Evolutionary conservation across 1,139 yeast genomes (phyloP).

Genomic region (Yamadazyma sp.): DNA sequence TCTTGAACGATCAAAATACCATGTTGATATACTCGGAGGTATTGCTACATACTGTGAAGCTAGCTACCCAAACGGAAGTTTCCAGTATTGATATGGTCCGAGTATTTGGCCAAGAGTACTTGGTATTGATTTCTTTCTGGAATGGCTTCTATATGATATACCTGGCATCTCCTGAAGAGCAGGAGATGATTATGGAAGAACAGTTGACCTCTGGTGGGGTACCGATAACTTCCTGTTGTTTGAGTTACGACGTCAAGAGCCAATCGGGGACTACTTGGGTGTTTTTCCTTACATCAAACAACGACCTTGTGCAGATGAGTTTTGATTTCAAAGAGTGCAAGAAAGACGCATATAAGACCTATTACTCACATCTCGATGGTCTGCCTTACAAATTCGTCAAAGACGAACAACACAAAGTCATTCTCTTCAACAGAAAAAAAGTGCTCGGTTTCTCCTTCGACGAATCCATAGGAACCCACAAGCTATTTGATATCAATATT

Average conservation of each 20-base stretch:
- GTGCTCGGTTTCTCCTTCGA: conserved; percentile 11
- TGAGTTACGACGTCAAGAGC: conserved; percentile 5
- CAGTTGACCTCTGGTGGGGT: conserved; percentile 3
- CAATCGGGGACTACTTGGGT: conserved; percentile 15
- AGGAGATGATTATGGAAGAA: conserved; percentile 10
- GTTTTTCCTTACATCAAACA: conserved; percentile 16
- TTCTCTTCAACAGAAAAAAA: conserved; percentile 15
- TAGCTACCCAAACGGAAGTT: conserved; percentile 8
- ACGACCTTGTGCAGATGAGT: conserved; percentile 15
- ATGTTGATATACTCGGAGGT: conserved; percentile 8
- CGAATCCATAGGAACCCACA: conserved; percentile 8
- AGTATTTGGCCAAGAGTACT: conserved; percentile 7
- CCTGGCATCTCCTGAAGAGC: conserved; percentile 8
- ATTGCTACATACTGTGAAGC: conserved; percentile 6
- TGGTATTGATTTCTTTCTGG: conserved; percentile 17
- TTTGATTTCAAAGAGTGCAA: conserved; percentile 10
- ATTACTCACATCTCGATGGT: conserved; percentile 11
- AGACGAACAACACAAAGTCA: conserved; percentile 5
- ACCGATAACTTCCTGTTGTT: conserved; percentile 11
- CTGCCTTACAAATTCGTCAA: conserved; percentile 18
- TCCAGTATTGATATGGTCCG: conserved; percentile 15
- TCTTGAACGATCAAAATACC: conserved; percentile 8
- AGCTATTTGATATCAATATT: conserved; percentile 7
- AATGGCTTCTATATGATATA: conserved; percentile 16
- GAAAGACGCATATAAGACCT: conserved; percentile 5